Evolutionary conservation across 306 rosid species (phyloP).

Genomic region (Inga laurina): DNA sequence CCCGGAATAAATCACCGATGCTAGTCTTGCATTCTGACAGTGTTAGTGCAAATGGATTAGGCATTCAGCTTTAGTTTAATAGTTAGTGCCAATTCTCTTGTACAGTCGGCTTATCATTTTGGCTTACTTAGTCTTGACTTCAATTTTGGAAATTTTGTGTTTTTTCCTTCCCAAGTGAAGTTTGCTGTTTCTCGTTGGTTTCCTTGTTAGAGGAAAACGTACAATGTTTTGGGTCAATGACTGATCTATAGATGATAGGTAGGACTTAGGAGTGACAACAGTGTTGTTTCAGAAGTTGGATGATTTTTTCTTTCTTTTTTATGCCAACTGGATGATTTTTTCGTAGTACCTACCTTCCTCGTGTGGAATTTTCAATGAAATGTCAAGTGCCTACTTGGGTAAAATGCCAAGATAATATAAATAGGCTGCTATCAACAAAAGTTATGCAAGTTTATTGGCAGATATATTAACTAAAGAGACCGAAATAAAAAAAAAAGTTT

Average conservation of each 20-base stretch:
- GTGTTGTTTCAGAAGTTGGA: not conserved
- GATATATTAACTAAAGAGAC: too few relatives aligned
- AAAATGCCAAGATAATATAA: not conserved
- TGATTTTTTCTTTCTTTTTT: too few relatives aligned
- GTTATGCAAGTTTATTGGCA: too few relatives aligned
- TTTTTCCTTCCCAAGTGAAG: not conserved
- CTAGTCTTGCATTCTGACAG: not conserved
- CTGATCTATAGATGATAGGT: not conserved
- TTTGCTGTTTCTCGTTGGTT: not conserved
- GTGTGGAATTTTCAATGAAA: not conserved
- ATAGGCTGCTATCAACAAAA: not conserved
- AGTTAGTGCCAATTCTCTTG: not conserved
- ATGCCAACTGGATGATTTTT: not conserved
- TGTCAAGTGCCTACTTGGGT: not conserved
- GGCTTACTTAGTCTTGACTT: not conserved
- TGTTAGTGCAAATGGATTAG: not conserved
- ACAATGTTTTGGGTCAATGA: not conserved
- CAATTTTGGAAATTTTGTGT: not conserved
- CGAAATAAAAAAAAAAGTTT: too few relatives aligned
- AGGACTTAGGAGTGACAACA: not conserved
- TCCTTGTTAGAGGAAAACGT: not conserved
- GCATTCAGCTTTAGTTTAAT: not conserved
- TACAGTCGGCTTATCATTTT: not conserved
- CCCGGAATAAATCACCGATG: constrained; percentile 10
- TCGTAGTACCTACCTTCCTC: not conserved